phyloP scores from a whole-genome alignment of 345 rosid genomes.

The Chamaenerion angustifolium region DNA sequence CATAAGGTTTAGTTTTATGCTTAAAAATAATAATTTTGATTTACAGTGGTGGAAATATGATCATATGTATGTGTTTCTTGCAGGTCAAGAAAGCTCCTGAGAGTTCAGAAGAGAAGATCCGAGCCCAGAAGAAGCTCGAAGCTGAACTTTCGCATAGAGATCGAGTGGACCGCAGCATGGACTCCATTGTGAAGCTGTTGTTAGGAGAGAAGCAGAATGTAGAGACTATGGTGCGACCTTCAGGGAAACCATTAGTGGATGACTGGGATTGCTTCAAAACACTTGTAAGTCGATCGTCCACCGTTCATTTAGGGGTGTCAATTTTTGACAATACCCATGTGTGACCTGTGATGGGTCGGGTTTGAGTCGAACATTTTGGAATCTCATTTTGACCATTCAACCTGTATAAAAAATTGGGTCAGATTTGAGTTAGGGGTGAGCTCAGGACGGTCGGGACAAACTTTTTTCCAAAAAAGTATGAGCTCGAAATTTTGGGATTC shows the following conservation, averaged over 20 bases:
- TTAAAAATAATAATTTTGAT: background rate
- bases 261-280: conserved; percentile 41
- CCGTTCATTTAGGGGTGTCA: too few species aligned
- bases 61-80: background rate
- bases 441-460: too few species aligned
- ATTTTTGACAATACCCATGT: too few species aligned
- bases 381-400: too few species aligned
- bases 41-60: background rate
- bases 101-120: conserved; percentile 25
- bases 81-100: conserved; percentile 26
- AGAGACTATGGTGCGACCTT: conserved; percentile 8
- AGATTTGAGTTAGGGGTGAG: too few species aligned
- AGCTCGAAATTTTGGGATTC: too few species aligned
- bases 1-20: background rate
- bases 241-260: conserved; percentile 24
- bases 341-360: too few species aligned
- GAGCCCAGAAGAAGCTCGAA: conserved; percentile 23
- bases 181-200: conserved; percentile 12
- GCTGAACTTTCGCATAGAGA: conserved; percentile 14
- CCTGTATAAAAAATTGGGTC: too few species aligned
- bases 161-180: conserved; percentile 28
- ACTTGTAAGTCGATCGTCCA: conserved; percentile 15
- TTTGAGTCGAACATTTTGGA: too few species aligned
- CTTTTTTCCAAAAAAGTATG: too few species aligned
- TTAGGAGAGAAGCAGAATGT: conserved; percentile 11